Base-by-base conservation (phyloP, 2,329 filamentous ascomycete genomes). In the Talaromyces verruculosus region DNA sequence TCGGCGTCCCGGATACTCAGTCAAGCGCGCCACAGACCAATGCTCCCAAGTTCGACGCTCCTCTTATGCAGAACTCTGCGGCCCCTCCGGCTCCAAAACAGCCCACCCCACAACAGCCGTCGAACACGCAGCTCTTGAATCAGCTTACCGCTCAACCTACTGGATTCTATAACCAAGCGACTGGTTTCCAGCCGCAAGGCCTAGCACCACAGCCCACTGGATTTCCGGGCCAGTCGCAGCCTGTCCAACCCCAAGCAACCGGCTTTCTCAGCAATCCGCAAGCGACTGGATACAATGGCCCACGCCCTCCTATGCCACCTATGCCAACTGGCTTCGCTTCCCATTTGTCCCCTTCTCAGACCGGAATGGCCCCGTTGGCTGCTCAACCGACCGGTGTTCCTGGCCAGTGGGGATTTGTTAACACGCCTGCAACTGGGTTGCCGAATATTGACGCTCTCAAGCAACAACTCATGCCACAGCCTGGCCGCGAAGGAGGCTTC, bases 351-450 rank as follows among this genome's bases (percentile, higher is more conserved):
- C 88, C 87, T 59, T 84, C 77, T 51, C 85, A 85, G 71, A 90
- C 90, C 53, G 90, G 91, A n/a, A 85, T 89, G 79, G 79, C 84
- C 59, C 84, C 86, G 2, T 78, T 99, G 68, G 94, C 96, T 72
- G 89, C 93, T n/a, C 95, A 99, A 76, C 95, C 95, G 5, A 99
- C 95, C 2, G 95, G 95, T 11, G 83, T 88, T 41, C 94, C 95
- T 5, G 95, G 95, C 15, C 95, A 98, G 76, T 99, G 95, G 95
- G 95, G 95, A n/a, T 87, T 98, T 64, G 95, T 98, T 37, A 99
- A 99, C 78, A 91, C 93, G 1, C 95, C 95, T 1, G 87, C 93
- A 4, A 90, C 88, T 47, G 95, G 94, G 1, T 81, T 99, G 68
- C 95, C 95, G 1, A 97, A 97, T 72, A 96, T 99, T 61, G 93